Conservation (phyloP, 163 green algal species). For the Smithsoniella earleae region DNA sequence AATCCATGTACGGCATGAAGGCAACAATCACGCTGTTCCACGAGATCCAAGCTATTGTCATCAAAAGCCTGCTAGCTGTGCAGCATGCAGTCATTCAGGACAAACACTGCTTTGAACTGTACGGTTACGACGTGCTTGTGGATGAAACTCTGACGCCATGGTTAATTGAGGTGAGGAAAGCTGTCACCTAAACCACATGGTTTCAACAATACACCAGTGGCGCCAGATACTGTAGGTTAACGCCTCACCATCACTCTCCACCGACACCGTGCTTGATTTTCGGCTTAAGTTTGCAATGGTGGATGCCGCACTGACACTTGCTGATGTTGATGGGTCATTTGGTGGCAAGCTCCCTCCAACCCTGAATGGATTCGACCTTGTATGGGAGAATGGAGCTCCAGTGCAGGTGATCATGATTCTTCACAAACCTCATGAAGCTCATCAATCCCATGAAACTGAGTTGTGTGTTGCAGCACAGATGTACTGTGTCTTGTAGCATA, state of each 20-base stretch:
- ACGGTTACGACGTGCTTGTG: constrained; percentile 51
- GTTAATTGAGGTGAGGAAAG: constrained; percentile 41
- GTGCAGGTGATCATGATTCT: constrained; percentile 1
- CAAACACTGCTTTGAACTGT: constrained; percentile 78
- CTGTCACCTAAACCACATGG: background rate
- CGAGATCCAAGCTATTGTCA: constrained; percentile 42
- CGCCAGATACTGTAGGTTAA: constrained; percentile 46
- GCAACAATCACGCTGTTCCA: constrained; percentile 51
- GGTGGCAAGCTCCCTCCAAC: background rate
- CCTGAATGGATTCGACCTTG: constrained; percentile 29
- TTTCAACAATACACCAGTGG: background rate
- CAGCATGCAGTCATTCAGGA: constrained; percentile 71
- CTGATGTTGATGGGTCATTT: constrained; percentile 30
- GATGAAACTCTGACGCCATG: constrained; percentile 47
- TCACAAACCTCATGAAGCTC: no score
- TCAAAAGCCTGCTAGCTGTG: constrained; percentile 58
- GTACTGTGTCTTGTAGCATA: no score
- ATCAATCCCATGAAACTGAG: no score
- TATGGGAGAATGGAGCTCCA: constrained; percentile 24
- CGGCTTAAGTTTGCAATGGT: constrained; percentile 65
- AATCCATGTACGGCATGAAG: constrained; percentile 34
- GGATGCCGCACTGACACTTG: constrained; percentile 39
- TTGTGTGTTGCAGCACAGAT: no score
- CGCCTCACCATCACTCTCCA: constrained; percentile 57
- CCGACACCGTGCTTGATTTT: constrained; percentile 53